Base-by-base conservation (phyloP, 306 rosid species). In the Prinsepia uniflora region DNA sequence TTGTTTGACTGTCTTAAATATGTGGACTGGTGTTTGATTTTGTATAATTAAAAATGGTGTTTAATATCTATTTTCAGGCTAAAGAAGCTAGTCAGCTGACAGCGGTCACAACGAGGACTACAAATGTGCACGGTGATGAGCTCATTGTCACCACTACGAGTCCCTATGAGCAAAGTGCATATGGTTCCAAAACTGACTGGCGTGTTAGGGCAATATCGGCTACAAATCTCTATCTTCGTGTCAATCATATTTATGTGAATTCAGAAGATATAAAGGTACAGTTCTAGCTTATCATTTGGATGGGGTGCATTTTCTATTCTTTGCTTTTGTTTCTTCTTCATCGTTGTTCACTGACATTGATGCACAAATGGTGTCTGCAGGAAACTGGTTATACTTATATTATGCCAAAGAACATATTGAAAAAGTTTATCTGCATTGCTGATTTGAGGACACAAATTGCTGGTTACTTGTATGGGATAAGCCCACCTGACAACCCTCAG, bases 161-260 rank as follows among this genome's bases (percentile, higher is more conserved):
- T 86, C 99, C 99, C 12, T 95, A 95, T 68, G 99, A 95, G 87
- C 96, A 89, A 86, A 83, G 88, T 75, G 96, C 91, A 44, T 91
- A 84, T 87, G 96, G 92, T 58, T 91, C 99, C 7, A 95, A 95
- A 84, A 95, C 99, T 52, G 99, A 95, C 72, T 95, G 99, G 99
- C 99, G 99, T 91, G 99, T 95, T 79, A 86, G 99, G 74, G 97
- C 99, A 68, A 95, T 95, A 84, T 95, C 97, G 7, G 96, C 99
- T 65, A 95, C 99, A 47, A 94, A 95, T 74, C 85, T 95, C 13
- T 91, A 95, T 67, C 99, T 95, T 61, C 96, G 99, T 70, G 99
- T 95, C 69, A 95, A 95, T 78, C 99, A 95, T 63, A 95, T 95
- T 65, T 95, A 95, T 66, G 99, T 95, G 69, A 95, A 91, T 77